These are phyloP conservation scores for Silene conica DNA, from an alignment of 148 eudicot genomes.

Conservation along the genomic window DNA sequence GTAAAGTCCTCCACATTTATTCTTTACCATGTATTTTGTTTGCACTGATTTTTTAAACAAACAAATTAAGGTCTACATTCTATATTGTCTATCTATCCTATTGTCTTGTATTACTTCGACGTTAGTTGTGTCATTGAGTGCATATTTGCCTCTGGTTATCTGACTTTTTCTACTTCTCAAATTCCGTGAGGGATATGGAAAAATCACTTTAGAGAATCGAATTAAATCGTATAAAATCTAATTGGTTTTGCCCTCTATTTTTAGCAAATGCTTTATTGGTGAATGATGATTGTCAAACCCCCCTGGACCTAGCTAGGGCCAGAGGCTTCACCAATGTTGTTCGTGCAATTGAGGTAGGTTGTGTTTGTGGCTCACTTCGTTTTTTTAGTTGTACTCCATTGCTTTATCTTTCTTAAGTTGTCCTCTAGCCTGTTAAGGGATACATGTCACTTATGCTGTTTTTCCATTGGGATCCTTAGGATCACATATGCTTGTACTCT, in stretches of 20 bases:
- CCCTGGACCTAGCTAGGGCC: slow-evolving; percentile 79
- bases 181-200: not conserved
- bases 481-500: slow-evolving; percentile 83
- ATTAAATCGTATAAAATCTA: not conserved
- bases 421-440: not conserved
- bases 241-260: slow-evolving; percentile 14
- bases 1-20: not conserved
- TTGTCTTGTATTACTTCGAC: no score
- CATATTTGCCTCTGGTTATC: no score
- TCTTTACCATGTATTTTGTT: not conserved
- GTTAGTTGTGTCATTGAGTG: no score
- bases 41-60: no score
- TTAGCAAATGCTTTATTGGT: slow-evolving; percentile 88
- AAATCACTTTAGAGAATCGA: not conserved
- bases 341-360: slow-evolving; percentile 77
- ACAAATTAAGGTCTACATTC: no score
- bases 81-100: no score
- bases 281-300: slow-evolving; percentile 94
- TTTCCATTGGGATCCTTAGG: slow-evolving; percentile 36
- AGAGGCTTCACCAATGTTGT: slow-evolving; percentile 71
- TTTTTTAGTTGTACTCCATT: not conserved
- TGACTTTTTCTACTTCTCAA: no score
- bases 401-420: not conserved
- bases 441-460: slow-evolving; percentile 1
- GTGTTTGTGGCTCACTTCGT: not conserved